Percentiles rank a stretch among this genome's conserved stretches.
These are phyloP conservation scores for Neoboletus subvelutipes DNA, from an alignment of 768 basidiomycete genomes.

Conservation along the genomic window DNA sequence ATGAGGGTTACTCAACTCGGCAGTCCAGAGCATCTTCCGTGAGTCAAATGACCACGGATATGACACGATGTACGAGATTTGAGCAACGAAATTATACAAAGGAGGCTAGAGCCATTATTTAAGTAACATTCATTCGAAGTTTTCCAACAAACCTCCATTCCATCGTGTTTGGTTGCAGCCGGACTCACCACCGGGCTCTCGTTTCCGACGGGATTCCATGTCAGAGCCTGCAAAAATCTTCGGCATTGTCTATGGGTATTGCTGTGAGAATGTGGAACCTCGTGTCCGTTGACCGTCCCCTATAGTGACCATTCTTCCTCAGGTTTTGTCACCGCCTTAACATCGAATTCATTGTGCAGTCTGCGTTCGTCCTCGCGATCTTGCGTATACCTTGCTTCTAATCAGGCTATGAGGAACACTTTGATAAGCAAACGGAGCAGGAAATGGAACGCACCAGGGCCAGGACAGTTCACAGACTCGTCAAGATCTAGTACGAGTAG, in stretches of 20 bases:
- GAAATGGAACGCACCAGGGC: slow-evolving; percentile 24
- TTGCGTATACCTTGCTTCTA: background rate
- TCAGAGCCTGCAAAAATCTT: slow-evolving; percentile 4
- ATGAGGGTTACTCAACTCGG: too few species aligned
- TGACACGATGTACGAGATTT: background rate
- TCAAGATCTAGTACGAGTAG: too few species aligned
- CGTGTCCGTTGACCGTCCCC: background rate
- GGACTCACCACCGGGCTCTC: background rate
- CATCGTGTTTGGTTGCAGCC: background rate
- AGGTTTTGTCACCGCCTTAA: slow-evolving; percentile 13
- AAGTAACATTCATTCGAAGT: background rate
- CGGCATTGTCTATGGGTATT: slow-evolving; percentile 12
- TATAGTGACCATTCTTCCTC: background rate
- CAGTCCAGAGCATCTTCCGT: background rate
- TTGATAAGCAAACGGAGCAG: slow-evolving; percentile 15
- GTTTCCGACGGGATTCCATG: slow-evolving; percentile 4
- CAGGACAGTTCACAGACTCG: slow-evolving; percentile 5
- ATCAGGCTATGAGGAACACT: slow-evolving; percentile 13
- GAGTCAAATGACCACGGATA: background rate
- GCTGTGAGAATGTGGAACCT: slow-evolving; percentile 6
- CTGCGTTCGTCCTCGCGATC: slow-evolving; percentile 10
- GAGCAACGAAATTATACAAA: background rate
- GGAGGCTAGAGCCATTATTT: too few species aligned
- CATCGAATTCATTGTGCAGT: slow-evolving; percentile 11
- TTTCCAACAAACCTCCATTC: background rate